A percentile compares a stretch with the other conserved stretches of the same genome.
Evolutionary conservation across 495 filamentous ascomycete species (phyloP).

Genomic region (Xylaria palmicola): DNA sequence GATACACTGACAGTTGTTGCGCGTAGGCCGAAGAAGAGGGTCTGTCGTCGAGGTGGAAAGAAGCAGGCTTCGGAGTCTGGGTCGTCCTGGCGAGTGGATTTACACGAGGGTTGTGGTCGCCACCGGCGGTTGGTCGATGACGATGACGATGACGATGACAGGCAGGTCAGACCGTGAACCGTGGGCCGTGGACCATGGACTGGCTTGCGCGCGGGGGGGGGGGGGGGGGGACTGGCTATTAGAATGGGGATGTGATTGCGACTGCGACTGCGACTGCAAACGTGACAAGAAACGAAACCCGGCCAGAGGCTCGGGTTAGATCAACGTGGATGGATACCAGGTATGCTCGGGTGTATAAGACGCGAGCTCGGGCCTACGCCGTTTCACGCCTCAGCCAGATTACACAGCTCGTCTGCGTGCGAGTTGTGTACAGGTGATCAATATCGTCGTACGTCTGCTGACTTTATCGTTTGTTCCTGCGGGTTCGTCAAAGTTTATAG

Average conservation of each 20-base stretch:
- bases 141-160: no score
- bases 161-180: no score
- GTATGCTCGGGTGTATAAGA: background rate
- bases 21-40: background rate
- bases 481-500: background rate
- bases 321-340: background rate
- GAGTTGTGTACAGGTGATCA: constrained; percentile 1
- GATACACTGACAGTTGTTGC: background rate
- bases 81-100: no score
- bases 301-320: background rate
- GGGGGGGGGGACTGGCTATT: no score
- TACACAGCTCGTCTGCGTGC: background rate
- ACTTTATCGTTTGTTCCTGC: constrained; percentile 3
- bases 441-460: background rate
- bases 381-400: background rate
- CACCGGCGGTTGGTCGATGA: background rate
- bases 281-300: background rate
- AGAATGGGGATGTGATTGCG: background rate
- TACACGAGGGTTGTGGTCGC: background rate
- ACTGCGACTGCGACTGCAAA: background rate
- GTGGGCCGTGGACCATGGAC: no score
- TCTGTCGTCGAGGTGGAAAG: background rate
- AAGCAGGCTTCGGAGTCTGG: no score
- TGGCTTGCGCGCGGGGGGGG: background rate
- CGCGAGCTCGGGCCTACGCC: background rate